Base-by-base conservation (phyloP, 2,329 filamentous ascomycete species). In the Aspergillus hortae region DNA sequence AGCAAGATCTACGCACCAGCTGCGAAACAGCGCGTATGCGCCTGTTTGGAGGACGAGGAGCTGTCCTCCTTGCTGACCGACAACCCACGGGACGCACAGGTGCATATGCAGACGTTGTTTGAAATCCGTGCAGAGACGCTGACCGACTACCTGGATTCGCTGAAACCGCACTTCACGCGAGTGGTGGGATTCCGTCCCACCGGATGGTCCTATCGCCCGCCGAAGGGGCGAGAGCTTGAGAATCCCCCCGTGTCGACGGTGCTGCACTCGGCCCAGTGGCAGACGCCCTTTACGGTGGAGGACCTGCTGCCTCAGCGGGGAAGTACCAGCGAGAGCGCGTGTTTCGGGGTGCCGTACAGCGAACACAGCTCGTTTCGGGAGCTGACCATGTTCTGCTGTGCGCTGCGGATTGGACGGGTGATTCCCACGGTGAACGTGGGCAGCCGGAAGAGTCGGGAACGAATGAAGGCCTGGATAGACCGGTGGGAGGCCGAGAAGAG, bases 41-140 rank as follows among this genome's bases (percentile, higher is more conserved):
- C 82, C 19, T 90, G 90, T 58, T 81, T 99, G 0, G 91, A 91
- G 66, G 92, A 97, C 66, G 80, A 87, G 0, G 92, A 96, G 65
- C 80, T 99, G 4, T 78, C 85, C 23, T 80, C 82, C 0, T 81
- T 90, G 4, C 81, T 99, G 63, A 99, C 94, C 0, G 79, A 80
- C 6, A 77, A 96, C 66, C 91, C 94, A 0, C 75, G 81, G 19
- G 89, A 90, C 62, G 94, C 94, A 0, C 92, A 97, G 70, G 91
- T 99, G 0, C 94, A 99, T 73, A 96, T 99, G 92, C 95, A 96
- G 62, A 91, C 89, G 63, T 79, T 99, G 9, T 94, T 94, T 79
- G 92, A 97, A 70, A 91, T 99, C 59, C 86, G 91, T 23, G 86
- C 91, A 32, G 92, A 96, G 60, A 96, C 92, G 0, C 59, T 99